Evolutionary conservation across 2,329 filamentous ascomycete species (phyloP).

Genomic region (Bisporella sp.): DNA sequence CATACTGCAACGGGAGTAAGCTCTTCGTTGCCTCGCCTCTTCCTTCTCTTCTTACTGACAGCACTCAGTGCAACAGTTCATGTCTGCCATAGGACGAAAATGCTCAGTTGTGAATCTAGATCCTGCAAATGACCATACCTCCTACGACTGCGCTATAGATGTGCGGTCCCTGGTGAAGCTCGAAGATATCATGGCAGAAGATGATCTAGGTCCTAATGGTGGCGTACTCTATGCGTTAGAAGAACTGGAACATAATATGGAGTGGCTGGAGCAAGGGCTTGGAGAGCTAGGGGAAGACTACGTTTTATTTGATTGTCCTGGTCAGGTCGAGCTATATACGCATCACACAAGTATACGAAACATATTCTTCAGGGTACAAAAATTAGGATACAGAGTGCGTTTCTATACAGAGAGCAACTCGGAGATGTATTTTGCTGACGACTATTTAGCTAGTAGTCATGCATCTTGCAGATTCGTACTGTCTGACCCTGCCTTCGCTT

Average conservation of each 20-base stretch:
- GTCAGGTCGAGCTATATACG: constrained; percentile 94
- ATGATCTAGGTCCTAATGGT: constrained; percentile 86
- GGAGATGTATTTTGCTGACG: constrained; percentile 18
- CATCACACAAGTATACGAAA: constrained; percentile 89
- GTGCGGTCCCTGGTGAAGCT: constrained; percentile 83
- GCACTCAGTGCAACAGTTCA: constrained; percentile 80
- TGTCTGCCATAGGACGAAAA: constrained; percentile 89
- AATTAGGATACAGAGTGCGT: constrained; percentile 82
- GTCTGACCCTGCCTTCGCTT: constrained; percentile 84
- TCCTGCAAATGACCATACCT: constrained; percentile 89
- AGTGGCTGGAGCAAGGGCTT: constrained; percentile 80
- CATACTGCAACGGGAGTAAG: constrained; percentile 91
- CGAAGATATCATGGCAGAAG: constrained; percentile 91
- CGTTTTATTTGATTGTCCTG: constrained; percentile 90
- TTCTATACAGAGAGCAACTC: constrained; percentile 10
- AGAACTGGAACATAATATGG: constrained; percentile 87
- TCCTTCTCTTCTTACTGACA: constrained; percentile 4
- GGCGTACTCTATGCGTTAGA: constrained; percentile 90
- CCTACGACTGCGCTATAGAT: constrained; percentile 83
- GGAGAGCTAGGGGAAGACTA: constrained; percentile 84
- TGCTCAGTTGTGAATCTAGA: constrained; percentile 96
- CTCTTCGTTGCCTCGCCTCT: constrained; percentile 3
- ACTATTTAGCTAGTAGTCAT: constrained; percentile 73
- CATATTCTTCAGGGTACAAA: constrained; percentile 85
- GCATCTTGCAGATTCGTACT: constrained; percentile 90